Base-by-base conservation (phyloP, 768 basidiomycete genomes). In the Lactarius psammicola region DNA sequence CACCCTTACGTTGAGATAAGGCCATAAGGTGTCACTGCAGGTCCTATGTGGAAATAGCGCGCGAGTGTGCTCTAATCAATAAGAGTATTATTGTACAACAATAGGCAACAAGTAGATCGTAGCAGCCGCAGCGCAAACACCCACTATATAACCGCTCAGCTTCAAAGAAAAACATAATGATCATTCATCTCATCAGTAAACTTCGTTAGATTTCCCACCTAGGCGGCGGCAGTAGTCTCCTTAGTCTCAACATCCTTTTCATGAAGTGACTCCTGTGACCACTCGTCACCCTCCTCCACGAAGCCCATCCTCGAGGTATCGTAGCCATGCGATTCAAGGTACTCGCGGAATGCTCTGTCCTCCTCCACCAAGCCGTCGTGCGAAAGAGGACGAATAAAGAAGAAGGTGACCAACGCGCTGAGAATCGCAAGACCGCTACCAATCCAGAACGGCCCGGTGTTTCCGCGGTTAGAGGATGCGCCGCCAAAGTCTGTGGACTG, bases 381-480 rank as follows among this genome's bases (percentile, higher is more conserved):
- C 18, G 79, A 78, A 61, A 95, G 80, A 44, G 93, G 92, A 54
- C 79, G 80, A 71, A 97, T 84, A 76, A 91, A 87, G 75, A 92
- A 75, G 69, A 87, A 81, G 0, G 88, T 87, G 69, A 93, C 77
- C 10, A 86, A 26, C 3, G 95, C 94, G 66, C 90, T 92, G 59
- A 94, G 68, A 55, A 96, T 69, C 4, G 93, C 93, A 56, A 97
- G 82, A 44, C 87, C 89, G 69, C 89, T 90, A n/a, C 82, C 92
- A 68, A 94, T 75, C 90, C 88, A 93, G 83, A 94, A 94, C 17
- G 92, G 92, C 23, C 92, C 92, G 0, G 93, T 94, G 73, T 89
- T 87, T 58, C 87, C 89, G 66, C 78, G 81, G 42, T 76, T 74
- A 30, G 83, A 76, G 15, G 59, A 69, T 1, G 80, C 10, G 6